phyloP scores from a whole-genome alignment of 2,329 filamentous ascomycete species.

The Nothopassalora personata region DNA sequence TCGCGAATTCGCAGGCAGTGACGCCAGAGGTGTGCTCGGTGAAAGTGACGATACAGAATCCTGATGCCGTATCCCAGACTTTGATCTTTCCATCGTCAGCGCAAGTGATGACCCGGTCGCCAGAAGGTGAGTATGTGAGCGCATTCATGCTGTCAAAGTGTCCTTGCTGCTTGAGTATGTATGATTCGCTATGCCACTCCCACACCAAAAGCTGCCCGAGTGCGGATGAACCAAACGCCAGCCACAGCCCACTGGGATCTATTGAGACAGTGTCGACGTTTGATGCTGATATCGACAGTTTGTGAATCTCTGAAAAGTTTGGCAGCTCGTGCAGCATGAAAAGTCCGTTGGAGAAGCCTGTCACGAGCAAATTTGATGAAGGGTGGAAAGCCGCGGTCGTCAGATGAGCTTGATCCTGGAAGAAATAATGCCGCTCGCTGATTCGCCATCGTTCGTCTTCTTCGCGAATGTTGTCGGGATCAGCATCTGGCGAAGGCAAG shows the following conservation, averaged over 20 bases:
- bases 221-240: slow-evolving; percentile 93
- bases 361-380: slow-evolving; percentile 83
- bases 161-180: slow-evolving; percentile 95
- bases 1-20: slow-evolving; percentile 90
- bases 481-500: slow-evolving; percentile 50
- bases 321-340: slow-evolving; percentile 96
- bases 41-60: slow-evolving; percentile 97
- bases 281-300: slow-evolving; percentile 88
- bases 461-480: slow-evolving; percentile 50
- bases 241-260: slow-evolving; percentile 92
- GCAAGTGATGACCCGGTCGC: slow-evolving; percentile 85
- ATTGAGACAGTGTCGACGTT: slow-evolving; percentile 93
- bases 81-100: slow-evolving; percentile 98
- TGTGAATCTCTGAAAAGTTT: slow-evolving; percentile 92
- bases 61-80: slow-evolving; percentile 93
- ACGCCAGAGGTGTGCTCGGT: slow-evolving; percentile 94
- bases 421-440: slow-evolving; percentile 84
- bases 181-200: slow-evolving; percentile 99
- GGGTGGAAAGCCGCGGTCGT: slow-evolving; percentile 89
- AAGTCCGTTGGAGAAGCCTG: slow-evolving; percentile 88
- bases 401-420: slow-evolving; percentile 81
- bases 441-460: slow-evolving; percentile 83
- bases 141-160: slow-evolving; percentile 96
- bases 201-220: slow-evolving; percentile 94
- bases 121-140: slow-evolving; percentile 87